Percentiles rank a stretch among this genome's conserved stretches.
phyloP scores from a whole-genome alignment of 371 early-diverging fungal species.

The Circinella umbellata region DNA sequence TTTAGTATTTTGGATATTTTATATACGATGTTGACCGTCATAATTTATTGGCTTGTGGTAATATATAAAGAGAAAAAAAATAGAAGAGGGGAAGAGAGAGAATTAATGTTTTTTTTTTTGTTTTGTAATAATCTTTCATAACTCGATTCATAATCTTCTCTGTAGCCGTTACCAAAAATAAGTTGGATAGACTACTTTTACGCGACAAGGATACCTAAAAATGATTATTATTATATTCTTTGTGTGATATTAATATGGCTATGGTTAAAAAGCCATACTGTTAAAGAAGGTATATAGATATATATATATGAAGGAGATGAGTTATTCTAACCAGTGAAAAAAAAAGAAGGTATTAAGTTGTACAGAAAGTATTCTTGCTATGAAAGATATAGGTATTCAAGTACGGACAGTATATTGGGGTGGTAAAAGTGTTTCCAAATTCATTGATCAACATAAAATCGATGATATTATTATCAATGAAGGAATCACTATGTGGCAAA shows the following conservation, averaged over 20 bases:
- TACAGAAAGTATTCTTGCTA: conserved; percentile 65
- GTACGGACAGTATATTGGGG: conserved; percentile 65
- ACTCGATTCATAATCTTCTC: too few species aligned
- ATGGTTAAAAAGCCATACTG: conserved; percentile 7
- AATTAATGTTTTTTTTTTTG: too few species aligned
- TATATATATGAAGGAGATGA: neutral
- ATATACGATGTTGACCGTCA: neutral
- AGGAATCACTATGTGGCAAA: conserved; percentile 75
- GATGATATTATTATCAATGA: conserved; percentile 76
- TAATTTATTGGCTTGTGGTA: neutral
- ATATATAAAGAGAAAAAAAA: neutral
- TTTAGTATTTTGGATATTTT: conserved; percentile 15
- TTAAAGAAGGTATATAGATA: conserved; percentile 11
- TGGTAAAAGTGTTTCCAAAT: conserved; percentile 57
- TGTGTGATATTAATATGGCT: neutral
- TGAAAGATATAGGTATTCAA: conserved; percentile 74
- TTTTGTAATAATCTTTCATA: neutral
- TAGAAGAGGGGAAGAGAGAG: neutral
- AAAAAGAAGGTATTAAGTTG: neutral
- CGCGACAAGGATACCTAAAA: neutral
- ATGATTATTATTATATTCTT: neutral
- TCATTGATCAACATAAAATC: conserved; percentile 69
- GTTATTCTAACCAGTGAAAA: neutral
- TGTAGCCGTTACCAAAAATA: conserved; percentile 1
- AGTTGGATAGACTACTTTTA: neutral